phyloP scores from a whole-genome alignment of 1,139 yeast species.

The Sugiyamaella pinicola region DNA sequence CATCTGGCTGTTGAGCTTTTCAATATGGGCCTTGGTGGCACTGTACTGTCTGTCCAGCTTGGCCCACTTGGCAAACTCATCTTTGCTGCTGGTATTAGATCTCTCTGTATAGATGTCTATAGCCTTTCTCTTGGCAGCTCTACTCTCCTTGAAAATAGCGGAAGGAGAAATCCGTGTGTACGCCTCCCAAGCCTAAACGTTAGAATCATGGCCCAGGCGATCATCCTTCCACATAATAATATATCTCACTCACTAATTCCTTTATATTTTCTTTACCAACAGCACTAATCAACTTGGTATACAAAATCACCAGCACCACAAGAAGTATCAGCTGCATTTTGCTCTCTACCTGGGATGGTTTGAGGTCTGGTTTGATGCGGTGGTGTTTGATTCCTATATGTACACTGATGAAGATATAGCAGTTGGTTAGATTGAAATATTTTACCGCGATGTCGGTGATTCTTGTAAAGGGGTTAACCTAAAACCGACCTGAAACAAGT shows the following conservation, averaged over 20 bases:
- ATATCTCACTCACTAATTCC: slow-evolving; percentile 22
- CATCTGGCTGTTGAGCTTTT: slow-evolving; percentile 43
- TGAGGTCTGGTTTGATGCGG: not conserved
- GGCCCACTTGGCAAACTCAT: slow-evolving; percentile 95
- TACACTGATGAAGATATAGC: too few species aligned
- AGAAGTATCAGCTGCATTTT: slow-evolving; percentile 9
- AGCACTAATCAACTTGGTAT: slow-evolving; percentile 18
- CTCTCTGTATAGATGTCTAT: slow-evolving; percentile 54
- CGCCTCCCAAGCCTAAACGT: slow-evolving; percentile 44
- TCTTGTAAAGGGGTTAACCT: not conserved
- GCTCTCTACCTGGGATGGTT: not conserved
- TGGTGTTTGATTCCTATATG: not conserved
- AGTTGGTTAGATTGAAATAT: too few species aligned
- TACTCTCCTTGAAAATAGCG: slow-evolving; percentile 44
- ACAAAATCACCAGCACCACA: slow-evolving; percentile 11
- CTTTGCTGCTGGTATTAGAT: slow-evolving; percentile 76
- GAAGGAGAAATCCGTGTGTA: slow-evolving; percentile 46
- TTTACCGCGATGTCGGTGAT: not conserved
- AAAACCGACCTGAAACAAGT: too few species aligned
- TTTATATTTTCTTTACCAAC: slow-evolving; percentile 20
- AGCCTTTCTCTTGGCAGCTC: slow-evolving; percentile 51
- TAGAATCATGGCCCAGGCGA: not conserved
- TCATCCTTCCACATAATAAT: not conserved
- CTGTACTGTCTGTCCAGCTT: slow-evolving; percentile 77
- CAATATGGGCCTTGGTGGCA: slow-evolving; percentile 57